phyloP scores from a whole-genome alignment of 2,329 filamentous ascomycete genomes.

The Aspergillus calidoustus region DNA sequence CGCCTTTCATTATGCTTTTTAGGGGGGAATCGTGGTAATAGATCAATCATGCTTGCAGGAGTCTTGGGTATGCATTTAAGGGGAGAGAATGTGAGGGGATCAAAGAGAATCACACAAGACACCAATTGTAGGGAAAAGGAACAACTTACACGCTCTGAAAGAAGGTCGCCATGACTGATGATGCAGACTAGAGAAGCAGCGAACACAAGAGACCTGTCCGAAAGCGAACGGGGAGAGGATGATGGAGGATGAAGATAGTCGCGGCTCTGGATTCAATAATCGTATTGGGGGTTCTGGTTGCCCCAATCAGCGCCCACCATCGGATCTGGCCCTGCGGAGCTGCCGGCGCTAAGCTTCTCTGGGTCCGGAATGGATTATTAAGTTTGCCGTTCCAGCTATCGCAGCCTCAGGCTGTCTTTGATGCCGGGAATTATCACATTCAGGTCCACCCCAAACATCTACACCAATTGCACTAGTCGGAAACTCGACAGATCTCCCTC shows the following conservation, averaged over 20 bases:
- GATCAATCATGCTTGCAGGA: constrained; percentile 16
- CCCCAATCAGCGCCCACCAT: constrained; percentile 16
- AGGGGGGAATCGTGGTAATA: constrained; percentile 6
- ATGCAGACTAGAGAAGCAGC: background rate
- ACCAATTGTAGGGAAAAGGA: constrained; percentile 15
- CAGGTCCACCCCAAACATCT: background rate
- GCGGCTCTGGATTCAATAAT: constrained; percentile 11
- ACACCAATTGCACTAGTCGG: background rate
- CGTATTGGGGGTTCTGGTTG: background rate
- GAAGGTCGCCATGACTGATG: constrained; percentile 51
- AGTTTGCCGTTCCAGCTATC: constrained; percentile 17
- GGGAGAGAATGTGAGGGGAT: constrained; percentile 22
- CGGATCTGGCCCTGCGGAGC: constrained; percentile 29
- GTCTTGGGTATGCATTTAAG: constrained; percentile 17
- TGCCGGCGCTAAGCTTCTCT: constrained; percentile 28
- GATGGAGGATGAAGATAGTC: constrained; percentile 14
- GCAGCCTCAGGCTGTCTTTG: constrained; percentile 8
- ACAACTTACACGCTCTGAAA: constrained; percentile 56
- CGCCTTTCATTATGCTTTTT: constrained; percentile 12
- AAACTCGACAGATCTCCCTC: background rate
- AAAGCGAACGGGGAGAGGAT: constrained; percentile 11
- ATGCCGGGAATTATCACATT: background rate
- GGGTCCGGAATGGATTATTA: constrained; percentile 31
- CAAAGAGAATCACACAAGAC: constrained; percentile 25
- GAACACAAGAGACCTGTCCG: constrained; percentile 8